Conservation (phyloP, 495 filamentous ascomycete genomes). For the Aspergillus cavernicola region DNA sequence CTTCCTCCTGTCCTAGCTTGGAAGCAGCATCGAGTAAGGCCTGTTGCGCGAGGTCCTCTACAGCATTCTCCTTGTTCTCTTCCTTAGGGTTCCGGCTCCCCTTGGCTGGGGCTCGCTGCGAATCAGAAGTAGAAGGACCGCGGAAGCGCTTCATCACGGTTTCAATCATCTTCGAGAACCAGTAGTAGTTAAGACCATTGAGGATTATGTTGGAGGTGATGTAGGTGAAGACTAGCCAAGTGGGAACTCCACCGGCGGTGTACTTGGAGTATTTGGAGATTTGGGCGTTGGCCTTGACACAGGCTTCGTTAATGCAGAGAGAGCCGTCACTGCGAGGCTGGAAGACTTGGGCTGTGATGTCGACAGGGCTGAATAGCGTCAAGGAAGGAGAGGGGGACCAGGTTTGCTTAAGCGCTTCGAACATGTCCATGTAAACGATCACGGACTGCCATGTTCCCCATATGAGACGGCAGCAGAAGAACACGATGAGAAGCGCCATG, state of each 20-base stretch:
- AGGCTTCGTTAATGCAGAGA: conserved; percentile 34
- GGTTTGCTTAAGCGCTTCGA: conserved; percentile 53
- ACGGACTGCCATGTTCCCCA: conserved; percentile 86
- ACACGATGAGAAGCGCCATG: conserved; percentile 57
- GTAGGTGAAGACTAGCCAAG: conserved; percentile 78
- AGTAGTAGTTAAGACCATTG: conserved; percentile 88
- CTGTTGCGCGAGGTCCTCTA: conserved; percentile 31
- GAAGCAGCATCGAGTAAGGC: conserved; percentile 37
- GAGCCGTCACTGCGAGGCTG: conserved; percentile 27
- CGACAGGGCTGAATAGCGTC: conserved; percentile 25
- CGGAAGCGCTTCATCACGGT: conserved; percentile 86
- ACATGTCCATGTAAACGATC: conserved; percentile 78
- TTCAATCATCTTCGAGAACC: conserved; percentile 96
- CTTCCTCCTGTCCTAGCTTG: conserved; percentile 34
- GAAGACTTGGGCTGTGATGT: conserved; percentile 38
- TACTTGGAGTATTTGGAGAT: conserved; percentile 51
- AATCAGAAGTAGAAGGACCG: conserved; percentile 18
- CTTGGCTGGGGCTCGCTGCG: conserved; percentile 1
- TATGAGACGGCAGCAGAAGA: conserved; percentile 84
- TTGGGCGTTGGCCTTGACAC: conserved; percentile 37
- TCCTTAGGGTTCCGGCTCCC: neutral
- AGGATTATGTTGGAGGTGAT: conserved; percentile 72
- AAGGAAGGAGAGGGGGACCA: conserved; percentile 26
- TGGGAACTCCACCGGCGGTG: conserved; percentile 53
- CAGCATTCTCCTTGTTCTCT: conserved; percentile 14